Evolutionary conservation across 176 grass and related monocot species (phyloP), one percentile per base, ranked within the genome.

Genomic region (bread wheat (Triticum aestivum)): DNA sequence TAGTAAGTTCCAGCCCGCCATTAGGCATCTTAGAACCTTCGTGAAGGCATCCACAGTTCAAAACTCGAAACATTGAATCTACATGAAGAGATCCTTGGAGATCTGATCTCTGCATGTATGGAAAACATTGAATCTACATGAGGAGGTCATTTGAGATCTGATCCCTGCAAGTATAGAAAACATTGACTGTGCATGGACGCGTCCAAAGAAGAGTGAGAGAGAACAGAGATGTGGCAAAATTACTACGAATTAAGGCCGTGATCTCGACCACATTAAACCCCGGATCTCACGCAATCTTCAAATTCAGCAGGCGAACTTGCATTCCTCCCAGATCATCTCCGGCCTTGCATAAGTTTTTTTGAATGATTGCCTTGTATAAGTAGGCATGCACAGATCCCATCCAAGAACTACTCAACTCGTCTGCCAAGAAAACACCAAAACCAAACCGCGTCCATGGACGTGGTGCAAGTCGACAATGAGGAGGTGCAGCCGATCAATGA

Each of bases 211-310:
- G 49, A 18, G 51, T 17, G 49, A 61, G 9, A 83, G 14, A 47
- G 69, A 56, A 51, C 34, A 61, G 41, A 65, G 72, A 66, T 51
- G 63, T 41, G 32, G 14, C 9, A 74, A 29, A 11, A 67, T 83
- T 87, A 61, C 11, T 83, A 80, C 3, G 42, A 59, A 65, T 83
- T 83, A 83, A 24, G 49, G 24, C 66, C 18, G 33, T 73, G 70
- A 90, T 82, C 69, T 89, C 47, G 17, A 68, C 61, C 83, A 77
- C 78, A 84, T 87, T 84, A 84, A 75, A 68, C 61, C 11, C 4
- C 49, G n/a, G 44, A 90, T 90, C 74, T 59, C 61, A 59, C 75
- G 3, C 1, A 20, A 87, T 87, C 80, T 80, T 63, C 58, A 67
- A 68, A 66, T 66, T 83, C 79, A 26, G 85, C 21, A 90, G 41